A percentile compares a stretch with the other conserved stretches of the same genome.
phyloP scores from a whole-genome alignment of 352 stramenopile genomes.

The Phytophthora hibernalis region DNA sequence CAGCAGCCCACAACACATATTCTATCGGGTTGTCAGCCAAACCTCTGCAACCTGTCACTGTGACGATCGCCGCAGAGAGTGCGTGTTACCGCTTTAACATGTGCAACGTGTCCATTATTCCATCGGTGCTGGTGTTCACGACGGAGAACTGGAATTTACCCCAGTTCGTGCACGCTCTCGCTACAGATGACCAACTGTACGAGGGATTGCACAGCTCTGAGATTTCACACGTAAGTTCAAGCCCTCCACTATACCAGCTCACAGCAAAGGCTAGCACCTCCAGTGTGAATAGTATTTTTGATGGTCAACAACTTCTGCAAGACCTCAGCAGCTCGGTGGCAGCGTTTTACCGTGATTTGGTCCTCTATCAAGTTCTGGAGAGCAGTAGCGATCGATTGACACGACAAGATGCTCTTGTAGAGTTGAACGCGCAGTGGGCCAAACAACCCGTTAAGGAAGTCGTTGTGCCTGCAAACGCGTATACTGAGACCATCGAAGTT shows the following conservation, averaged over 20 bases:
- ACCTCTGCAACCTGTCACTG: conserved; percentile 52
- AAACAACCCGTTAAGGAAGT: conserved; percentile 32
- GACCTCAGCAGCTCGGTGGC: conserved; percentile 23
- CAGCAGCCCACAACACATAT: conserved; percentile 60
- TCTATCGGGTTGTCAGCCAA: conserved; percentile 51
- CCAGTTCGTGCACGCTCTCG: conserved; percentile 53
- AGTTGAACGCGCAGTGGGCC: conserved; percentile 51
- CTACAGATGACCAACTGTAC: conserved; percentile 66
- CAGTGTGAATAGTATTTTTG: conserved; percentile 20
- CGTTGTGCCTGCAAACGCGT: conserved; percentile 37
- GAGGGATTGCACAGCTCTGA: conserved; percentile 49
- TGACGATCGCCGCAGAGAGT: conserved; percentile 57
- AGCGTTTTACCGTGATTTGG: conserved; percentile 41
- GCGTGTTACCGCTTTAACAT: conserved; percentile 79
- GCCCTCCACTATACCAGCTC: conserved; percentile 41
- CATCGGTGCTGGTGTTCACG: conserved; percentile 47
- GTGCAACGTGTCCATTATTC: conserved; percentile 66
- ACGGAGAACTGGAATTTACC: conserved; percentile 53
- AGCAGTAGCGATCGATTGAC: not conserved
- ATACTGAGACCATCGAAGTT: conserved; percentile 31
- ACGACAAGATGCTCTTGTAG: conserved; percentile 32
- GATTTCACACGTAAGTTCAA: conserved; percentile 41
- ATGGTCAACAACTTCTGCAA: conserved; percentile 12
- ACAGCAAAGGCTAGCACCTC: conserved; percentile 36
- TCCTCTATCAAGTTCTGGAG: conserved; percentile 23